These are phyloP conservation scores for Paragyromitra xinjiangensis DNA, from an alignment of 495 filamentous ascomycete genomes.

Conservation along the genomic window DNA sequence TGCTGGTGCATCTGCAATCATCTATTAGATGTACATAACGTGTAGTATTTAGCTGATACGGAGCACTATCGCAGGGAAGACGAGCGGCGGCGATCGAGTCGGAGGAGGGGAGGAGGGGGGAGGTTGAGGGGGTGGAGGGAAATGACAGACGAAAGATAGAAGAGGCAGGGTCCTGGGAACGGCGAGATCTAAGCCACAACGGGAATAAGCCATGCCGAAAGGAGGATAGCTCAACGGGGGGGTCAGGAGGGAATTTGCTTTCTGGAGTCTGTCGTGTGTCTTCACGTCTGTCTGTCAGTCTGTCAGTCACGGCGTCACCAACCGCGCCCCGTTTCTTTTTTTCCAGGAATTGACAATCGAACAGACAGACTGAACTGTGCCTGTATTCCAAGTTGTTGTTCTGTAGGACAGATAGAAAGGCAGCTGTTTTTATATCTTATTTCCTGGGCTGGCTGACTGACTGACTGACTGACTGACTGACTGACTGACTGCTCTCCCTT, in stretches of 20 bases:
- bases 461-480: neutral
- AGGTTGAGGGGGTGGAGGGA: constrained; percentile 2
- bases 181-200: constrained; percentile 36
- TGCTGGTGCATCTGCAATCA: constrained; percentile 41
- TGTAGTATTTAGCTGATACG: neutral
- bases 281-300: constrained; percentile 42
- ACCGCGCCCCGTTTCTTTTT: constrained; percentile 48
- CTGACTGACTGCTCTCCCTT: neutral
- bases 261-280: constrained; percentile 22
- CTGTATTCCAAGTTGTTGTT: constrained; percentile 28
- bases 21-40: constrained; percentile 21
- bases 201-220: constrained; percentile 33
- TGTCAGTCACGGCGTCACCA: constrained; percentile 49
- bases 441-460: neutral
- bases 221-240: constrained; percentile 22
- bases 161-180: constrained; percentile 39
- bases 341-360: constrained; percentile 6
- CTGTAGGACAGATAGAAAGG: constrained; percentile 31
- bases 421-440: neutral
- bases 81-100: constrained; percentile 44
- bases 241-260: constrained; percentile 52
- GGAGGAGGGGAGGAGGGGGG: constrained; percentile 2
- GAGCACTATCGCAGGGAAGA: constrained; percentile 32
- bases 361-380: constrained; percentile 1
- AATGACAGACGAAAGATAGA: constrained; percentile 45